These are phyloP conservation scores for Gymnopilus junonius DNA, from an alignment of 768 basidiomycete species.

Conservation along the genomic window DNA sequence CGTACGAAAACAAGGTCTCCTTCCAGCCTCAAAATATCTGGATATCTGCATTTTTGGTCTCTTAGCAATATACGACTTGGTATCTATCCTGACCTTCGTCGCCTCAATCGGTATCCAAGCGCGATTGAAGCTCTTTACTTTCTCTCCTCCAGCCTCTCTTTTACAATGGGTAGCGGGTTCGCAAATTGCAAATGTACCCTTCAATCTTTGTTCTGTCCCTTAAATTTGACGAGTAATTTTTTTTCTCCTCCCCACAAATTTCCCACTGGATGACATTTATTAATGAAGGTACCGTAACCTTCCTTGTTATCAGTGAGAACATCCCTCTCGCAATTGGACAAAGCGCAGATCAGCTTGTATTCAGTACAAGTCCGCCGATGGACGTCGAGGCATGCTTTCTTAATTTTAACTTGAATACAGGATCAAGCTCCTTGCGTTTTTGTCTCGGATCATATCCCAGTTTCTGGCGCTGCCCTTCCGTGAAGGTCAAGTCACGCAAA, in stretches of 20 bases:
- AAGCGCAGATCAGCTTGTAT: conserved; percentile 31
- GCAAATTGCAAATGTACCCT: conserved; percentile 61
- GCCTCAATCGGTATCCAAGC: no score
- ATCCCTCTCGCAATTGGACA: conserved; percentile 60
- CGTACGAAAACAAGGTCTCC: no score
- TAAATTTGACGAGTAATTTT: conserved; percentile 37
- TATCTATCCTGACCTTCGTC: no score
- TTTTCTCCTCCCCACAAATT: conserved; percentile 14
- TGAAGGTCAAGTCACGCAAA: background rate
- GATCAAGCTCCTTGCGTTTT: background rate
- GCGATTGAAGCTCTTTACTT: background rate
- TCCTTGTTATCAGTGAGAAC: conserved; percentile 46
- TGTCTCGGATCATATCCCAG: background rate
- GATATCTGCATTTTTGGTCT: no score
- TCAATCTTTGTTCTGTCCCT: conserved; percentile 54
- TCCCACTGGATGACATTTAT: background rate
- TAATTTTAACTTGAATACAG: background rate
- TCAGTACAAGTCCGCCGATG: background rate
- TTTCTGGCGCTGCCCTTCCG: background rate
- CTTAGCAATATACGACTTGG: no score
- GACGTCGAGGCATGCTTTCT: background rate
- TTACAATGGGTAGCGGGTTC: conserved; percentile 44
- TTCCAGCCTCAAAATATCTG: no score
- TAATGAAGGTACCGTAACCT: background rate
- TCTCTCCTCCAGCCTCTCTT: background rate